Percentiles rank a stretch among this genome's conserved stretches.
phyloP scores from a whole-genome alignment of 2,329 filamentous ascomycete genomes.

The Colletotrichum cereale region DNA sequence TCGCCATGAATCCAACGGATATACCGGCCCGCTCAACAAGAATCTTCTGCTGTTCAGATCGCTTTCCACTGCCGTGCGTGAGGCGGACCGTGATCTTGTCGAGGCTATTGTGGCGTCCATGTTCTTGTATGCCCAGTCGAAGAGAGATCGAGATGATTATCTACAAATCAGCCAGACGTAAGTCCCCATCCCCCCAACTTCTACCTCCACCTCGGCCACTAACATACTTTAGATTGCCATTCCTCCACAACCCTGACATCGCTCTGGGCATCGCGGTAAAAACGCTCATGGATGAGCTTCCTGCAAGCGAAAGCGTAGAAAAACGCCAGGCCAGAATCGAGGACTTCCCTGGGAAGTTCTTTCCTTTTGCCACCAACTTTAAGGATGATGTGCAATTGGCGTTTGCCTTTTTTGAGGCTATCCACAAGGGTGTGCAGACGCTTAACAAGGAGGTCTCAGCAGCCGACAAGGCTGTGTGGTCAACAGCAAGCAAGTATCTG shows the following conservation, averaged over 20 bases:
- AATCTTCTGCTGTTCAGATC: slow-evolving; percentile 90
- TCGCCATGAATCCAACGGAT: slow-evolving; percentile 86
- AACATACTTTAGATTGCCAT: slow-evolving; percentile 67
- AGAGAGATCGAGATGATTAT: slow-evolving; percentile 76
- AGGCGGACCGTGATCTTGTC: slow-evolving; percentile 83
- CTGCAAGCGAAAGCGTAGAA: slow-evolving; percentile 66
- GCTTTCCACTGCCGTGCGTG: slow-evolving; percentile 82
- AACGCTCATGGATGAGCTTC: slow-evolving; percentile 81
- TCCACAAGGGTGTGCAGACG: slow-evolving; percentile 69
- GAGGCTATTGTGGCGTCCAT: slow-evolving; percentile 86
- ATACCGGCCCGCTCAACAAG: slow-evolving; percentile 93
- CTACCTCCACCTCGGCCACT: slow-evolving; percentile 41
- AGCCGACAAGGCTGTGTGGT: slow-evolving; percentile 65
- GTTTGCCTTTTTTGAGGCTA: slow-evolving; percentile 69
- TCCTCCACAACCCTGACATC: slow-evolving; percentile 77
- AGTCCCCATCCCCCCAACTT: slow-evolving; percentile 45
- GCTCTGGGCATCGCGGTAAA: slow-evolving; percentile 84
- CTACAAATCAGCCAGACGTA: slow-evolving; percentile 80
- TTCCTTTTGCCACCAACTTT: slow-evolving; percentile 71
- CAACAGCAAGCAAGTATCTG: slow-evolving; percentile 67
- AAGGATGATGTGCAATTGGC: slow-evolving; percentile 70
- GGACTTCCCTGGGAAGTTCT: slow-evolving; percentile 65
- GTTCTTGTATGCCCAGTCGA: slow-evolving; percentile 83
- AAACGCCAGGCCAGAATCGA: slow-evolving; percentile 58
- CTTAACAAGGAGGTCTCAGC: slow-evolving; percentile 62